phyloP scores from a whole-genome alignment of 2,329 filamentous ascomycete genomes.

The Xylaria polymorpha region DNA sequence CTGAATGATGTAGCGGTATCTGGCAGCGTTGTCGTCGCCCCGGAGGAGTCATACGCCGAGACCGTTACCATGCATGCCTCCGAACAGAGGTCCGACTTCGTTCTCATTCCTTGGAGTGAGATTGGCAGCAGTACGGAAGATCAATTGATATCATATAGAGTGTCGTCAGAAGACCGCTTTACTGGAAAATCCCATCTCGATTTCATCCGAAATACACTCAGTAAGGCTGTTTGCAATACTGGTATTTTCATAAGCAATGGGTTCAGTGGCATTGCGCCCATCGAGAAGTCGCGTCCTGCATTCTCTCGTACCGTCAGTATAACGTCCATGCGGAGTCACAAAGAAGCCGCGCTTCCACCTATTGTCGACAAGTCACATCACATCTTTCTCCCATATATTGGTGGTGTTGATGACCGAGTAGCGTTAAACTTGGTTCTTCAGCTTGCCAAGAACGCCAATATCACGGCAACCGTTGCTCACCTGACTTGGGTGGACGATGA shows the following conservation, averaged over 20 bases:
- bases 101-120: conserved; percentile 92
- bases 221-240: conserved; percentile 72
- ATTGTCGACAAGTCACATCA: conserved; percentile 79
- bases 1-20: conserved; percentile 86
- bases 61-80: conserved; percentile 77
- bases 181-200: conserved; percentile 72
- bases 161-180: conserved; percentile 68
- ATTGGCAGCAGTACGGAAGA: conserved; percentile 80
- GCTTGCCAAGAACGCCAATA: conserved; percentile 79
- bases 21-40: conserved; percentile 82
- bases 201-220: conserved; percentile 78
- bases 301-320: conserved; percentile 64
- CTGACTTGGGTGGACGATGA: conserved; percentile 55
- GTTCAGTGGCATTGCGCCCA: conserved; percentile 53
- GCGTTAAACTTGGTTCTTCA: conserved; percentile 86
- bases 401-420: conserved; percentile 82
- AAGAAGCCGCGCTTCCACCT: conserved; percentile 68
- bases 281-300: conserved; percentile 49
- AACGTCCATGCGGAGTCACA: conserved; percentile 69
- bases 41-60: conserved; percentile 81
- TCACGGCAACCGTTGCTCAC: conserved; percentile 81
- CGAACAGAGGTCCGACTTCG: conserved; percentile 76
- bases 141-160: conserved; percentile 55
- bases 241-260: conserved; percentile 83
- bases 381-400: conserved; percentile 88